A percentile compares a stretch with the other conserved stretches of the same genome.
Conservation (phyloP, 768 basidiomycete species). For the Amanita inopinata region DNA sequence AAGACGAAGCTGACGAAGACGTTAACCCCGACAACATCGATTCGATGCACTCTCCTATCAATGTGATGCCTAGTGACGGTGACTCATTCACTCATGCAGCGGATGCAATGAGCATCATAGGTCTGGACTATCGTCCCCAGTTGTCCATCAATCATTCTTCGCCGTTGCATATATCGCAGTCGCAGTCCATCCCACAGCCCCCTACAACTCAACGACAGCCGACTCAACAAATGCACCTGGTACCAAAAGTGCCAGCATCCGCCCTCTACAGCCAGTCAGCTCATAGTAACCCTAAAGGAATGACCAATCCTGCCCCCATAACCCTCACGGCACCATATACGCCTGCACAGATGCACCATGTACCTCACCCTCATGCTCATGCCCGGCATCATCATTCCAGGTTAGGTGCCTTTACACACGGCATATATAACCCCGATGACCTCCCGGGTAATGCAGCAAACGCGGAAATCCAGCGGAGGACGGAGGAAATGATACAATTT, state of each 20-base stretch:
- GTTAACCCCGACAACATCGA: constrained; percentile 13
- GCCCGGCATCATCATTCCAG: constrained; percentile 61
- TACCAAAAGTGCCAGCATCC: constrained; percentile 15
- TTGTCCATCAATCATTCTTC: constrained; percentile 10
- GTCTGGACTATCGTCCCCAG: constrained; percentile 16
- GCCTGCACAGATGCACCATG: constrained; percentile 62
- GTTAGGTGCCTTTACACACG: constrained; percentile 27
- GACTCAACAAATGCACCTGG: constrained; percentile 12
- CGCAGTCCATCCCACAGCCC: constrained; percentile 13
- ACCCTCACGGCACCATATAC: constrained; percentile 52
- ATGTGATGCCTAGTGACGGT: constrained; percentile 11
- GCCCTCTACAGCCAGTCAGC: constrained; percentile 10
- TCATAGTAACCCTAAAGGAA: constrained; percentile 19
- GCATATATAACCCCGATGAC: constrained; percentile 30
- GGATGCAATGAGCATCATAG: constrained; percentile 15
- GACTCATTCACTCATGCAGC: constrained; percentile 10
- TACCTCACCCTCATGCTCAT: constrained; percentile 72
- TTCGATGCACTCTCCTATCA: constrained; percentile 11
- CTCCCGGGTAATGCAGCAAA: constrained; percentile 17
- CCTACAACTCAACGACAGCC: constrained; percentile 13
- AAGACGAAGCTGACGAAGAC: constrained; percentile 37
- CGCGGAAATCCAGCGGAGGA: constrained; percentile 30
- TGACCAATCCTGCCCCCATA: constrained; percentile 29
- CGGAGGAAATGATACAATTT: constrained; percentile 42
- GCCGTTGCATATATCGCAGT: constrained; percentile 15